Conservation (phyloP, 371 early-diverging fungal species). For the Mucor mucedo region DNA sequence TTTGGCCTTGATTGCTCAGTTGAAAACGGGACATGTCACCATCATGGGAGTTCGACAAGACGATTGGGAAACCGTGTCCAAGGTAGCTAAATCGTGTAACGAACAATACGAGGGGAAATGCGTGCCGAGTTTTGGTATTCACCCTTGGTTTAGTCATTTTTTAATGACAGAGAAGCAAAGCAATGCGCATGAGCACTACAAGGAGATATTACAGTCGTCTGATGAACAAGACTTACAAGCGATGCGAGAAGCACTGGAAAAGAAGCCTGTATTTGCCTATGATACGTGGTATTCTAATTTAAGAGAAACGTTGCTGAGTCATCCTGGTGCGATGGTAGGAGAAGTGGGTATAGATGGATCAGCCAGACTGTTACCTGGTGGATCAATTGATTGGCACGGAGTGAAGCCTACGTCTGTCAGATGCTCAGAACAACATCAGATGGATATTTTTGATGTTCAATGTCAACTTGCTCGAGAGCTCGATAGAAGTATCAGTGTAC, state of each 20-base stretch:
- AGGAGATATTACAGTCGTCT: constrained; percentile 26
- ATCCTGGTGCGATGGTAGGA: constrained; percentile 73
- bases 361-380: constrained; percentile 64
- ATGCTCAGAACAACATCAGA: constrained; percentile 72
- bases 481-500: constrained; percentile 75
- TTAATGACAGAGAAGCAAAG: constrained; percentile 25
- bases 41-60: constrained; percentile 56
- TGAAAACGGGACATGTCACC: constrained; percentile 50
- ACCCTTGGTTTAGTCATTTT: constrained; percentile 53
- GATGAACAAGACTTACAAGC: constrained; percentile 30
- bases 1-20: constrained; percentile 30
- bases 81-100: constrained; percentile 31
- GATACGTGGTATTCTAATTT: constrained; percentile 40
- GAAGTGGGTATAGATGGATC: constrained; percentile 88
- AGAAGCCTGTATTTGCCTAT: constrained; percentile 28
- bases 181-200: constrained; percentile 28
- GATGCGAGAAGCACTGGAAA: constrained; percentile 27
- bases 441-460: constrained; percentile 69
- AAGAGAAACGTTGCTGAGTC: constrained; percentile 24
- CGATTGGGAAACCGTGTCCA: constrained; percentile 49
- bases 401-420: constrained; percentile 48
- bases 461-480: constrained; percentile 73
- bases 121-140: constrained; percentile 55
- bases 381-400: constrained; percentile 51
- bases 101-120: constrained; percentile 22